Base-by-base conservation (phyloP, 352 stramenopile species). In the Aphanomyces cochlioides region DNA sequence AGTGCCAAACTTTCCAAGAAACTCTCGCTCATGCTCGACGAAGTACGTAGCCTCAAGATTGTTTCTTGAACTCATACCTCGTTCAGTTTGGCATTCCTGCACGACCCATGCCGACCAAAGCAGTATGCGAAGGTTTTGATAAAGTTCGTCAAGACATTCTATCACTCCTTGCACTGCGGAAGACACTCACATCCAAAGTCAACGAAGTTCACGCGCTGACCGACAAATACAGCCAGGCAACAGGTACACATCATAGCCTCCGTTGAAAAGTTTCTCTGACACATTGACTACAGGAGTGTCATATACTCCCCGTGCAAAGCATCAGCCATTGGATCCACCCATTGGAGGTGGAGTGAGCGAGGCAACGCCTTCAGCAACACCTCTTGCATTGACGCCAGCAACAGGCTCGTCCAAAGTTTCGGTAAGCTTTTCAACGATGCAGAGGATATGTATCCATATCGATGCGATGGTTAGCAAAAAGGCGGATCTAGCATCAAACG, bases 1-100 rank as follows among this genome's bases (percentile, higher is more conserved):
- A 91, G 82, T 66, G 69, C 70, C 17, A 91, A 91, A 68, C 48
- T 91, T 40, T 19, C 82, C 66, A 86, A 89, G 74, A 91, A 90
- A 47, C 72, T 91, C 69, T 75, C 88, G 38, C 75, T 88, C 53
- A 63, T 90, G 61, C 74, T 89, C 3, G 82, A 89, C 37, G 83
- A 91, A 54, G 77, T 91, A 68, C 77, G 40, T 36, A 28, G 12
- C 7, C 41, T n/a, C 39, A 58, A 28, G 40, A 15, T 43, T 21
- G 17, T 38, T 38, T 2, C 60, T 7, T 40, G 0, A 38, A 34
- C 64, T 61, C 17, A 41, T 8, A 13, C 34, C 28, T 28, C 2
- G 15, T 37, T 3, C 56, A 70, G 64, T 64, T 70, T 70, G 43
- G 82, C 43, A 75, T 89, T 0, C 82, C 83, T n/a, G 60, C 77